Evolutionary conservation across 1,284 basidiomycete genomes (phyloP).

Genomic region (Thelephora terrestris): DNA sequence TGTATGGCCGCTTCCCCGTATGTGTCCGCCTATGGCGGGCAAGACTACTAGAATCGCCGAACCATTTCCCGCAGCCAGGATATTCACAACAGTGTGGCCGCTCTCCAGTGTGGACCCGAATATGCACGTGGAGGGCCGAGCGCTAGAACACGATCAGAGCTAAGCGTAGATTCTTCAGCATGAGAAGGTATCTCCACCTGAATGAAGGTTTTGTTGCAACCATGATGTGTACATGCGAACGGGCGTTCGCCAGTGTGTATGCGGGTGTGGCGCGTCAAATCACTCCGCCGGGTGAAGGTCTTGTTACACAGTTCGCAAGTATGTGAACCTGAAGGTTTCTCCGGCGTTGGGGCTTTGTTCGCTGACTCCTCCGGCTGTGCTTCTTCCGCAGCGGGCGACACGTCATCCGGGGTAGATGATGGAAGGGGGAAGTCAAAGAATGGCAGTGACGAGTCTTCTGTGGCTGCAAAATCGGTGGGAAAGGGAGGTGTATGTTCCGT

Average conservation of each 20-base stretch:
- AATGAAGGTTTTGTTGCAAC: constrained; percentile 79
- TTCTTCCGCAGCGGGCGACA: constrained; percentile 10
- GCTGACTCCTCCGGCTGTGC: constrained; percentile 14
- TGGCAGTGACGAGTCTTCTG: constrained; percentile 2
- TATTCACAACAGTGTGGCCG: constrained; percentile 84
- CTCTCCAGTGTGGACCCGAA: constrained; percentile 82
- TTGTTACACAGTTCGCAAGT: constrained; percentile 62
- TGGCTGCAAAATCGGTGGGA: neutral
- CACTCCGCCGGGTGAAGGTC: constrained; percentile 66
- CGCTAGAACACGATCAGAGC: constrained; percentile 34
- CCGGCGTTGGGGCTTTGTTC: constrained; percentile 24
- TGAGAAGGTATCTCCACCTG: constrained; percentile 39
- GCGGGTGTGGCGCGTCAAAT: constrained; percentile 69
- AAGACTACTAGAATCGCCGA: constrained; percentile 82
- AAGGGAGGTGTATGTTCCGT: constrained; percentile 26
- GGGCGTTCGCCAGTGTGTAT: constrained; percentile 88
- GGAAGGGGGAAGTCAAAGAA: too few relatives aligned
- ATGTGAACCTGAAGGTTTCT: constrained; percentile 25
- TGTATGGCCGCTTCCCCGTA: constrained; percentile 74
- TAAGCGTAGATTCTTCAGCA: constrained; percentile 1
- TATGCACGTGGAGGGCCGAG: constrained; percentile 79
- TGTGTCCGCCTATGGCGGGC: constrained; percentile 84
- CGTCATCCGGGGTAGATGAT: constrained; percentile 10
- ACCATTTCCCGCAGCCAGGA: constrained; percentile 73
- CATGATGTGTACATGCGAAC: constrained; percentile 57